Percentiles rank a stretch among this genome's conserved stretches.
Conservation (phyloP, 2,329 filamentous ascomycete species). For the Sphaerulina musiva region DNA sequence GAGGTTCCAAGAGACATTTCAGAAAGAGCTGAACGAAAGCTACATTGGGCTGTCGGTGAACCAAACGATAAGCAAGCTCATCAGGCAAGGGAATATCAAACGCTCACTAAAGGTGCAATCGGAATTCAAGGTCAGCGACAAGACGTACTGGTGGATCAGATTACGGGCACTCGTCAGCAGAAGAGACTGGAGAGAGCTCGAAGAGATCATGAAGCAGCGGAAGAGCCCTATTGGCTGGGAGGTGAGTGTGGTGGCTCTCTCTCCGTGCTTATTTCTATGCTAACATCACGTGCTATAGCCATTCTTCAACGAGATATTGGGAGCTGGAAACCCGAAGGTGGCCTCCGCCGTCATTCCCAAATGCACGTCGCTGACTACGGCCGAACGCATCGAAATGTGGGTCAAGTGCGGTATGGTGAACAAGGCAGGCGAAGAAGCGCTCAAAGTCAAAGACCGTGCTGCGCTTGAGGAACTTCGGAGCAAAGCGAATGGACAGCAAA, state of each 20-base stretch:
- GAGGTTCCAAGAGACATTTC: constrained; percentile 78
- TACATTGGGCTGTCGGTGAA: constrained; percentile 84
- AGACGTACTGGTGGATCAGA: constrained; percentile 79
- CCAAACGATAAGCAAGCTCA: constrained; percentile 84
- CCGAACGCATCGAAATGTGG: constrained; percentile 82
- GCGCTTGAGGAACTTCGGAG: constrained; percentile 66
- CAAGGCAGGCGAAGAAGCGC: constrained; percentile 86
- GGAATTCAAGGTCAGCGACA: constrained; percentile 90
- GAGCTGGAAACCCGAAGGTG: constrained; percentile 82
- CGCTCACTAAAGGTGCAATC: constrained; percentile 80
- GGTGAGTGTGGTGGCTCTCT: constrained; percentile 46
- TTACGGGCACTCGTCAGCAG: constrained; percentile 83
- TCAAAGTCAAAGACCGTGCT: constrained; percentile 70
- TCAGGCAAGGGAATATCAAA: constrained; percentile 73
- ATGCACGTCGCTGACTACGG: constrained; percentile 63
- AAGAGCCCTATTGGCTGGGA: constrained; percentile 97
- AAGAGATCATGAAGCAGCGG: constrained; percentile 69
- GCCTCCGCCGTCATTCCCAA: constrained; percentile 82
- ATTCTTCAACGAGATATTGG: constrained; percentile 83
- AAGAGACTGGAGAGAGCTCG: constrained; percentile 85
- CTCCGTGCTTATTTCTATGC: neutral
- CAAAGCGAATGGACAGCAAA: constrained; percentile 63
- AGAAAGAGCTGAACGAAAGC: constrained; percentile 62
- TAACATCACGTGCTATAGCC: constrained; percentile 49
- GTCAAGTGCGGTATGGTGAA: constrained; percentile 87